Evolutionary conservation across 768 basidiomycete species (phyloP).

Genomic region (Mycena rebaudengoi): DNA sequence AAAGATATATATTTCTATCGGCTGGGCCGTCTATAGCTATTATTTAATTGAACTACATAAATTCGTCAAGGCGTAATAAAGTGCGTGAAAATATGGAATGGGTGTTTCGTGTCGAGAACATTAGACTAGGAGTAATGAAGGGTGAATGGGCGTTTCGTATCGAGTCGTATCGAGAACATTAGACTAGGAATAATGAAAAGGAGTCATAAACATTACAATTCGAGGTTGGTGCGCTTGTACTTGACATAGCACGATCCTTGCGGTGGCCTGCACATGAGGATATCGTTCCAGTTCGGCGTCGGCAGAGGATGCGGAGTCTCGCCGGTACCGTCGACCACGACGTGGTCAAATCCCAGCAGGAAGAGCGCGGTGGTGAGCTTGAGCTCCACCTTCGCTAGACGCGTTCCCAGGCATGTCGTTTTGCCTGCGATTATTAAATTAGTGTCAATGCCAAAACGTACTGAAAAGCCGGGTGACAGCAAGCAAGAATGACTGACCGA

Average conservation of each 20-base stretch:
- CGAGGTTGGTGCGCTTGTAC: constrained; percentile 39
- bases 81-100: not conserved
- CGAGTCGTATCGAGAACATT: not conserved
- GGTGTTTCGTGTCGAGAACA: not conserved
- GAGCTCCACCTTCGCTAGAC: constrained; percentile 77
- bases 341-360: constrained; percentile 68
- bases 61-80: constrained; percentile 5
- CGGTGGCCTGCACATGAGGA: constrained; percentile 70
- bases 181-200: not conserved
- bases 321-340: constrained; percentile 63
- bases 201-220: constrained; percentile 1
- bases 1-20: no score
- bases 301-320: constrained; percentile 54
- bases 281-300: constrained; percentile 83
- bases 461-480: constrained; percentile 13
- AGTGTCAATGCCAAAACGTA: constrained; percentile 17
- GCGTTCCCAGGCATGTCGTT: constrained; percentile 75
- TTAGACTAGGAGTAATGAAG: constrained; percentile 21
- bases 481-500: constrained; percentile 58
- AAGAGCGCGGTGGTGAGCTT: constrained; percentile 77
- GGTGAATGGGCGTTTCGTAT: not conserved
- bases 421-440: constrained; percentile 56
- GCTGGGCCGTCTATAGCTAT: no score
- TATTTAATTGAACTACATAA: constrained; percentile 10
- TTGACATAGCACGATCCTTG: constrained; percentile 61